phyloP scores from a whole-genome alignment of 2,329 filamentous ascomycete genomes.

The Juglanconis juglandina region DNA sequence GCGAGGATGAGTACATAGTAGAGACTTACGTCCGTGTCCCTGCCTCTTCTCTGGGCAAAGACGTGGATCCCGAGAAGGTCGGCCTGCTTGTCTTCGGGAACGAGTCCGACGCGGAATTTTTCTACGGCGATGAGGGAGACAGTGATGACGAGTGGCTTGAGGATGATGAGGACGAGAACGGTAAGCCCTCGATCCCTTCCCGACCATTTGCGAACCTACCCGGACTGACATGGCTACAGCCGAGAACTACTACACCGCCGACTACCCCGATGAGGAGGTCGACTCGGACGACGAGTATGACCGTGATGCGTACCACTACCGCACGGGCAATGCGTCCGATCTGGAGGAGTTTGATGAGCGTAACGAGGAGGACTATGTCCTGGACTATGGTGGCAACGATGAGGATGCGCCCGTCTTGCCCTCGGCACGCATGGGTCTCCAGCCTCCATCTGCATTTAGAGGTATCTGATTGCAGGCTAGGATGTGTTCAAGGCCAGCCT shows the following conservation, averaged over 20 bases:
- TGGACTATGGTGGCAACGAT: slow-evolving; percentile 29
- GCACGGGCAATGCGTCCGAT: slow-evolving; percentile 51
- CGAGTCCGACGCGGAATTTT: slow-evolving; percentile 57
- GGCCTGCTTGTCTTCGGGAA: slow-evolving; percentile 56
- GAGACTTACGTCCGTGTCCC: slow-evolving; percentile 64
- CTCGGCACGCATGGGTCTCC: slow-evolving; percentile 21
- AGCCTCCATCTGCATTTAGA: slow-evolving; percentile 18
- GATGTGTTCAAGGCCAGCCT: too few relatives aligned
- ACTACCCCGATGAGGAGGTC: slow-evolving; percentile 78
- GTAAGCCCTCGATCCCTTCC: slow-evolving; percentile 34
- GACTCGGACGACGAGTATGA: slow-evolving; percentile 66
- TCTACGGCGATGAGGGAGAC: slow-evolving; percentile 59
- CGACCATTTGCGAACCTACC: neutral
- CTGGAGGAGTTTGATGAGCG: slow-evolving; percentile 50
- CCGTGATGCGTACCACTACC: slow-evolving; percentile 52
- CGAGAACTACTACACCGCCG: slow-evolving; percentile 74
- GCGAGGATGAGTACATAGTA: slow-evolving; percentile 58
- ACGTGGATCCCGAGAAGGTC: slow-evolving; percentile 48
- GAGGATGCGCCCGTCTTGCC: slow-evolving; percentile 7
- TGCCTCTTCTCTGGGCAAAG: slow-evolving; percentile 44
- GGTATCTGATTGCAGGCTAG: neutral
- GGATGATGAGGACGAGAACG: slow-evolving; percentile 65
- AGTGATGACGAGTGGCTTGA: slow-evolving; percentile 56
- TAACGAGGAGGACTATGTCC: slow-evolving; percentile 28
- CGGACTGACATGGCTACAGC: slow-evolving; percentile 40